Evolutionary conservation across 345 rosid species (phyloP), one percentile per base, ranked within the genome.

Genomic region (Salix viminalis): DNA sequence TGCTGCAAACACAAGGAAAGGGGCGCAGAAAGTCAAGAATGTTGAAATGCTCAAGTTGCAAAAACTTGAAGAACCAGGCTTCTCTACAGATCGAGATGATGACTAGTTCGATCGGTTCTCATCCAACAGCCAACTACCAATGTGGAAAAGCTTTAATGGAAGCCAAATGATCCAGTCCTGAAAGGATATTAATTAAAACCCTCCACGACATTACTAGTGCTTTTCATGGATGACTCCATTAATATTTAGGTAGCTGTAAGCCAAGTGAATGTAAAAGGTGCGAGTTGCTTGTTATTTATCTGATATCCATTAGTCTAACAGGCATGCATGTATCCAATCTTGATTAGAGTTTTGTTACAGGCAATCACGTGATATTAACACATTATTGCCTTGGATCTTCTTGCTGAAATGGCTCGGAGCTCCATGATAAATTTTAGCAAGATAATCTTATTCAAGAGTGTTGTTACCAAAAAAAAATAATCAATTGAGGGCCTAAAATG

Each of bases 31-130:
- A 76, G 82, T 75, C 19, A 88, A 89, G 75, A 85, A 83, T 75
- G 90, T 81, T 11, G 84, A 74, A 52, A 62, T 89, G 85, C 88
- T 84, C 12, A 87, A 81, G 86, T 84, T 90, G 78, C 90, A 67
- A 70, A 92, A 69, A 94, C 98, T 32, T 2, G 94, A 92, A 65
- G 98, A 94, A 84, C 92, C 96, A 19, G 91, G 88, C 81, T 92
- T 92, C 81, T 91, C 89, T 0, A 77, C 75, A 0, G 96, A 86
- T 78, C 80, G 77, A 24, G 88, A 89, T 41, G 88, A 91, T 11
- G 86, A 88, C 21, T 75, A 30, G 67, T 26, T 75, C 6, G 32
- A 65, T n/a, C n/a, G 23, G 24, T 56, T 65, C 18, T 28, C n/a
- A 42, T 26, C 44, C 11, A n/a, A 50, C 26, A 50, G 7, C 73